A percentile compares a stretch with the other conserved stretches of the same genome.
Evolutionary conservation across 257 asterid genomes (phyloP).

Genomic region (Solanum paucissectum): DNA sequence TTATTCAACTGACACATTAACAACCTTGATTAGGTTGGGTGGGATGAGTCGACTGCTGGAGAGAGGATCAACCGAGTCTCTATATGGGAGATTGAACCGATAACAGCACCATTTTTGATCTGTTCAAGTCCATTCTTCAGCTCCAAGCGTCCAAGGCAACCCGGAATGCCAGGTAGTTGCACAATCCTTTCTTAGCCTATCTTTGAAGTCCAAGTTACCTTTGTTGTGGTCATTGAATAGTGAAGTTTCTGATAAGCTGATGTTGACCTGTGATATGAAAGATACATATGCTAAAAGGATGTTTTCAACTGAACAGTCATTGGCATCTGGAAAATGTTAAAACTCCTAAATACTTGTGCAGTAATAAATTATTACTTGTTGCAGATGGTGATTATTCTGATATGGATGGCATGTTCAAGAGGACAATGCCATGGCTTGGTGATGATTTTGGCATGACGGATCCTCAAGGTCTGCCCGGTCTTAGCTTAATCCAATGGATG

Average conservation of each 20-base stretch:
- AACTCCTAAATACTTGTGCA: not conserved
- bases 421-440: conserved; percentile 84
- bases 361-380: not conserved
- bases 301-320: not conserved
- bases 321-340: not conserved
- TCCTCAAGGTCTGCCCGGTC: conserved; percentile 63
- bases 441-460: conserved; percentile 71
- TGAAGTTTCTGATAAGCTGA: not conserved
- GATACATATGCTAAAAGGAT: not conserved
- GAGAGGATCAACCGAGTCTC: conserved; percentile 88
- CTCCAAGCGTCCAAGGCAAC: conserved; percentile 77
- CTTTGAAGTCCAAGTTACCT: not conserved
- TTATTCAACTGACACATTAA: not conserved
- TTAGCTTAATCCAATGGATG: conserved; percentile 96
- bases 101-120: conserved; percentile 87
- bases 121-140: conserved; percentile 83
- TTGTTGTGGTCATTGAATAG: not conserved
- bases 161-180: conserved; percentile 76
- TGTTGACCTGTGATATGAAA: not conserved
- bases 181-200: not conserved
- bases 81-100: conserved; percentile 96
- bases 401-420: conserved; percentile 55
- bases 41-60: conserved; percentile 95
- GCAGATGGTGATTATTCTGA: conserved; percentile 82
- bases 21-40: conserved; percentile 53